Evolutionary conservation across 1,139 yeast genomes (phyloP).

Genomic region (Nakaseomyces kungkrabaensis): DNA sequence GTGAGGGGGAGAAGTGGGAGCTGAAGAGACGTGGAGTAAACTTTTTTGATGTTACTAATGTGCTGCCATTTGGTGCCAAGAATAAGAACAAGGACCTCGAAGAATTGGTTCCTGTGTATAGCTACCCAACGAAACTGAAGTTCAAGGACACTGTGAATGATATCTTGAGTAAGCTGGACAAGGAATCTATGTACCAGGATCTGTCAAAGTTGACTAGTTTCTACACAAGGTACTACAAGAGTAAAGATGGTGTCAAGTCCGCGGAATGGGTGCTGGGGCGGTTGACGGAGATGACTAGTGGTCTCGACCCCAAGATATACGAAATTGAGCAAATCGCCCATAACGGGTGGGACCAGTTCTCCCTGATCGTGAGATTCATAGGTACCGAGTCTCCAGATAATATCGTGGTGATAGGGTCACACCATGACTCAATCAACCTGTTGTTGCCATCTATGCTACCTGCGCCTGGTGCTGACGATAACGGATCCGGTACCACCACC

Average conservation of each 20-base stretch:
- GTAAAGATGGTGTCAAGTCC: slow-evolving; percentile 58
- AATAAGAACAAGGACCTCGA: slow-evolving; percentile 30
- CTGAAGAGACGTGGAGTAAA: slow-evolving; percentile 45
- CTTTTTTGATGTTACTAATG: slow-evolving; percentile 63
- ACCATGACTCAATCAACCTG: slow-evolving; percentile 76
- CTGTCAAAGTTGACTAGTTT: slow-evolving; percentile 60
- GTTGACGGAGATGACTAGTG: slow-evolving; percentile 35
- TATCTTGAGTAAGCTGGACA: slow-evolving; percentile 34
- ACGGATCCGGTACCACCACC: slow-evolving; percentile 83
- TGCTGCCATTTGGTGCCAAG: slow-evolving; percentile 29
- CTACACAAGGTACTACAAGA: slow-evolving; percentile 72
- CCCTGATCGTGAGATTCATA: slow-evolving; percentile 39
- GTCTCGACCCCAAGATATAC: slow-evolving; percentile 27
- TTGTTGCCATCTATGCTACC: slow-evolving; percentile 56
- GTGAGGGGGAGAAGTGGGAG: slow-evolving; percentile 48
- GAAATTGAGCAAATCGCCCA: slow-evolving; percentile 39
- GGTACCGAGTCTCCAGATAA: slow-evolving; percentile 35
- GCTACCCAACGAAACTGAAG: slow-evolving; percentile 44
- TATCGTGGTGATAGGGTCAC: slow-evolving; percentile 75
- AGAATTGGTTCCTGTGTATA: slow-evolving; percentile 35
- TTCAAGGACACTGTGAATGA: slow-evolving; percentile 35
- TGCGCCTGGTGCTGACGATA: slow-evolving; percentile 96
- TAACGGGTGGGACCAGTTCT: slow-evolving; percentile 45
- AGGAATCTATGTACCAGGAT: slow-evolving; percentile 40
- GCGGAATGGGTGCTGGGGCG: slow-evolving; percentile 59